These are phyloP conservation scores for Penstemon barbatus DNA, from an alignment of 257 asterid species.

Conservation along the genomic window DNA sequence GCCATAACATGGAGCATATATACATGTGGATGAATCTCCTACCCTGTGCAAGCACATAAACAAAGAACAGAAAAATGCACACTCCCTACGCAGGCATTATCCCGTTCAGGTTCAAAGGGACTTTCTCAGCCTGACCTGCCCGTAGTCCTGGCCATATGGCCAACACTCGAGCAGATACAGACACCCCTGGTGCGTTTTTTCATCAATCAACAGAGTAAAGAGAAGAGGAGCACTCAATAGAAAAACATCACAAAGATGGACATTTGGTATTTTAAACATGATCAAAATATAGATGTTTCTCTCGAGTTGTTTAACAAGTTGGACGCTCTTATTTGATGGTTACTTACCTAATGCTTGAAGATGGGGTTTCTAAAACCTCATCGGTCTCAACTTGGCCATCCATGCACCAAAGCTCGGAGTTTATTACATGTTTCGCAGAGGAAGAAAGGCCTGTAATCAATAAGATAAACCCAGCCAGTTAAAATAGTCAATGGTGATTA, in stretches of 20 bases:
- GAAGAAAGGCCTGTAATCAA: slow-evolving; percentile 30
- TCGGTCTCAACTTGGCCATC: slow-evolving; percentile 24
- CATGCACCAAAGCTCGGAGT: slow-evolving; percentile 28
- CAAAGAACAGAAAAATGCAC: slow-evolving; percentile 59
- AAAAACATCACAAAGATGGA: slow-evolving; percentile 18
- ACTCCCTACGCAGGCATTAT: slow-evolving; percentile 99
- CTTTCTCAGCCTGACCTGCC: slow-evolving; percentile 89
- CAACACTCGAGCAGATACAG: slow-evolving; percentile 56
- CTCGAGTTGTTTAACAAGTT: slow-evolving; percentile 37
- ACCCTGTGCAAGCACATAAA: slow-evolving; percentile 63
- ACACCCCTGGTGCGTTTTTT: slow-evolving; percentile 95
- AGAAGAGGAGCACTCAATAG: slow-evolving; percentile 9
- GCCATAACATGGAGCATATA: slow-evolving; percentile 24
- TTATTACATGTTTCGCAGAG: slow-evolving; percentile 31
- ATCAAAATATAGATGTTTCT: slow-evolving; percentile 31
- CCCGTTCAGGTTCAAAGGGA: slow-evolving; percentile 99
- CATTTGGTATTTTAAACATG: slow-evolving; percentile 19
- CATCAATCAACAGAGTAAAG: slow-evolving; percentile 46
- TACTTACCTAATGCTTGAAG: slow-evolving; percentile 55
- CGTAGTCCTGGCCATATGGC: slow-evolving; percentile 37
- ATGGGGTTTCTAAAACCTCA: slow-evolving; percentile 34
- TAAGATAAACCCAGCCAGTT: background rate
- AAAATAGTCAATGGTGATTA: background rate
- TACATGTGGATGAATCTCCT: slow-evolving; percentile 34
- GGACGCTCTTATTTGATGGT: slow-evolving; percentile 34